phyloP scores from a whole-genome alignment of 2,329 filamentous ascomycete genomes.

The Ophiostoma populinum region DNA sequence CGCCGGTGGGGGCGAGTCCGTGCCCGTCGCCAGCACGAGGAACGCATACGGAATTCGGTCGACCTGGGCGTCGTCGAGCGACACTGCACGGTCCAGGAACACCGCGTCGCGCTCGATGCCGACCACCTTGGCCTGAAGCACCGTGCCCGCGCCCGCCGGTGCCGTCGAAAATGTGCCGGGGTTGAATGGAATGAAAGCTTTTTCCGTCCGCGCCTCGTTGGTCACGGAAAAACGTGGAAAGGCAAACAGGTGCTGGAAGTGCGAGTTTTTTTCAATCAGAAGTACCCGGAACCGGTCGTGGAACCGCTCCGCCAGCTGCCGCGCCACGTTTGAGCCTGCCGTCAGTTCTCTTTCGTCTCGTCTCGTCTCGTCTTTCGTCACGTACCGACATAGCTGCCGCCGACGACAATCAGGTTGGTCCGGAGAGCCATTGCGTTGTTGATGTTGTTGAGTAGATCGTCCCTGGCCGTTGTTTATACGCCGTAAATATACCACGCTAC shows the following conservation, averaged over 20 bases:
- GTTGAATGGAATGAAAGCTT: conserved; percentile 43
- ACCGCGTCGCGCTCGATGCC: conserved; percentile 22
- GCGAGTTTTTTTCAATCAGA: conserved; percentile 40
- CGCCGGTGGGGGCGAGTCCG: conserved; percentile 26
- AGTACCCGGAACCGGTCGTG: conserved; percentile 33
- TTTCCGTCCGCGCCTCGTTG: conserved; percentile 30
- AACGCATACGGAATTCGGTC: conserved; percentile 1
- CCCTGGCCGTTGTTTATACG: too few species aligned
- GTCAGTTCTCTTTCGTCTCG: background rate
- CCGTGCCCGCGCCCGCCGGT: conserved; percentile 17
- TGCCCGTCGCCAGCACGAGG: conserved; percentile 38
- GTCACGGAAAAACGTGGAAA: conserved; percentile 41
- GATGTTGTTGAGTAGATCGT: too few species aligned
- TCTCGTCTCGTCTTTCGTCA: too few species aligned
- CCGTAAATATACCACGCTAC: too few species aligned
- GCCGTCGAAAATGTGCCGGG: conserved; percentile 5
- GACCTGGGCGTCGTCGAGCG: conserved; percentile 7
- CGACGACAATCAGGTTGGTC: conserved; percentile 9
- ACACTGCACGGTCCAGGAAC: conserved; percentile 15
- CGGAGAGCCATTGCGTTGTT: conserved; percentile 2
- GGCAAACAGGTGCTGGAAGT: conserved; percentile 44
- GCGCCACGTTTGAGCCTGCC: conserved; percentile 17
- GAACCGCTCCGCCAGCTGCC: conserved; percentile 27
- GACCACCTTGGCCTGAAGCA: conserved; percentile 17
- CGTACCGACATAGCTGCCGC: conserved; percentile 10